Percentiles rank a stretch among this genome's conserved stretches.
Conservation (phyloP, 352 stramenopile genomes). For the Blastocystis sp. region DNA sequence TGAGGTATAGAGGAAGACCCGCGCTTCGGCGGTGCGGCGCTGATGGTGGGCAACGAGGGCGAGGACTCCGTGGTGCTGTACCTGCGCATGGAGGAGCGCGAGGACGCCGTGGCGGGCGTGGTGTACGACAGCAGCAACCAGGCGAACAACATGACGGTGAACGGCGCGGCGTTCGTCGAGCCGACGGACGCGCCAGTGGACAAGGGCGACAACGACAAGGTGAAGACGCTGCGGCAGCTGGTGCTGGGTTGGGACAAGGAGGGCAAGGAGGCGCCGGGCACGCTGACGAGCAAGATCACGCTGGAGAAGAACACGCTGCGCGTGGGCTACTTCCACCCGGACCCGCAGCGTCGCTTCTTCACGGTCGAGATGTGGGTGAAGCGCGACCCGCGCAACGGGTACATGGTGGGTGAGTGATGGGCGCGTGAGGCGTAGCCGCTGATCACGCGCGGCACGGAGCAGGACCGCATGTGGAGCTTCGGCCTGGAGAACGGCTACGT, state of each 20-base stretch:
- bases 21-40: constrained; percentile 57
- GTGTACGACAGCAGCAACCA: constrained; percentile 66
- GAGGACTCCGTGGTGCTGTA: constrained; percentile 67
- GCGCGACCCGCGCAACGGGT: constrained; percentile 49
- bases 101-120: neutral
- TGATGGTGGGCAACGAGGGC: constrained; percentile 69
- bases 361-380: constrained; percentile 70
- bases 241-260: constrained; percentile 69
- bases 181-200: constrained; percentile 28
- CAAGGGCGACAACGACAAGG: constrained; percentile 69
- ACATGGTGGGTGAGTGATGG: constrained; percentile 40
- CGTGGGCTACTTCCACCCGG: constrained; percentile 65
- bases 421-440: constrained; percentile 35
- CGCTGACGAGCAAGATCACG: constrained; percentile 49
- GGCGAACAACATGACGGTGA: constrained; percentile 66
- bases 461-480: constrained; percentile 64
- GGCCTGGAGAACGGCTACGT: constrained; percentile 68
- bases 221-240: constrained; percentile 53
- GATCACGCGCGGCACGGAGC: constrained; percentile 51
- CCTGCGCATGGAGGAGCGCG: constrained; percentile 63
- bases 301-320: constrained; percentile 57
- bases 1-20: constrained; percentile 38
- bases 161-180: constrained; percentile 48
- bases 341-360: constrained; percentile 65
- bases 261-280: constrained; percentile 62